phyloP scores from a whole-genome alignment of 768 basidiomycete genomes.

The Macrolepiota fuliginosa region DNA sequence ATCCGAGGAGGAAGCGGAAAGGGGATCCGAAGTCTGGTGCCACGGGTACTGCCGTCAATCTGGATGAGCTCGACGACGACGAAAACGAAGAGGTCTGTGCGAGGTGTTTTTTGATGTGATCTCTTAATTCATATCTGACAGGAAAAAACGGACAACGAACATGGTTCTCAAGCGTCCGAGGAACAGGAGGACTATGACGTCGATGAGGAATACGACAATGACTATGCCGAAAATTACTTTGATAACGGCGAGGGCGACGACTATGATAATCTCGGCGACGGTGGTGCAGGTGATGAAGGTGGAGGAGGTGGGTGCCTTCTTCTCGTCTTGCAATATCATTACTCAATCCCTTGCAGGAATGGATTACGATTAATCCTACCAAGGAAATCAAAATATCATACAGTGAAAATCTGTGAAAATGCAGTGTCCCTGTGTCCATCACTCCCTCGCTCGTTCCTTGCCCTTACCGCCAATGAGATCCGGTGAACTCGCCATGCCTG shows the following conservation, averaged over 20 bases:
- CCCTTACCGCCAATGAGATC: conserved; percentile 29
- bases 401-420: background rate
- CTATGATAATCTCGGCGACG: conserved; percentile 72
- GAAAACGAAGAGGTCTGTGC: conserved; percentile 54
- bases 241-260: conserved; percentile 87
- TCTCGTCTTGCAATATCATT: background rate
- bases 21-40: background rate
- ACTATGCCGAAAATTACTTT: conserved; percentile 89
- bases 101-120: background rate
- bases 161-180: conserved; percentile 66
- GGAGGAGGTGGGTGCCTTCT: conserved; percentile 37
- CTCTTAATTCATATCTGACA: conserved; percentile 19
- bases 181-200: conserved; percentile 76
- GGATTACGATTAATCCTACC: conserved; percentile 14
- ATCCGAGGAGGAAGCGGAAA: conserved; percentile 65
- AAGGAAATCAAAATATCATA: conserved; percentile 3
- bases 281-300: conserved; percentile 65
- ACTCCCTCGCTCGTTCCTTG: conserved; percentile 24
- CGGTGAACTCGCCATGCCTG: conserved; percentile 31
- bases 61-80: conserved; percentile 69
- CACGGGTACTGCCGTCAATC: conserved; percentile 38
- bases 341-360: background rate
- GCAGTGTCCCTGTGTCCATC: background rate
- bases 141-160: conserved; percentile 73
- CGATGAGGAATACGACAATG: conserved; percentile 89